Evolutionary conservation across 2,329 filamentous ascomycete genomes (phyloP), one percentile per base, ranked within the genome.

Genomic region (Nigrospora oryzae): DNA sequence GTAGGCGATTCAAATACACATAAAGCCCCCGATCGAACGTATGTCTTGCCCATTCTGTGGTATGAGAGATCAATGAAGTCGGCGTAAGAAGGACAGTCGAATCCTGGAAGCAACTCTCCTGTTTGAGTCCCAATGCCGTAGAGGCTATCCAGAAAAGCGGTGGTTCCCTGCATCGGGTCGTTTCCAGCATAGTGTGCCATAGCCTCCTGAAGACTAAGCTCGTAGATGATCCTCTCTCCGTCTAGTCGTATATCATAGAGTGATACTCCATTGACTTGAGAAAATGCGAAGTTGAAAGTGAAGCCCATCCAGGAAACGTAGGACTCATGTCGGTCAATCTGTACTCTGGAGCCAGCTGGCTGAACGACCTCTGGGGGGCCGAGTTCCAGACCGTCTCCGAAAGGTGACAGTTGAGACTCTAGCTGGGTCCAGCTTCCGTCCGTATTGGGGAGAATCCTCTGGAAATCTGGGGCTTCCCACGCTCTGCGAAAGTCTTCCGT

Each of bases 361-460:
- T 62, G 59, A 16, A 80, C 61, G 12, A 73, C 66, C 28, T 68
- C 63, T 12, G 81, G 64, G 2, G 76, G 71, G 1, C 75, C 73
- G 13, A 77, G 61, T 46, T 77, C 71, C 47, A 80, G 76, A 33
- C 73, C 64, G 3, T 56, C 58, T 6, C 19, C 19, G 19, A 23
- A 23, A 61, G 53, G 1, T 53, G 46, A 3, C 53, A 46, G 10
- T 63, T 62, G 28, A 55, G 46, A 36, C 56, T 56, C 46, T 65
- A 59, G 1, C 62, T 65, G 13, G 6, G 61, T 58, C 66, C 66
- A 69, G 15, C 58, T 50, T 5, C 70, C 70, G 47, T 70, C 65
- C 1, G 67, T 51, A 39, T 65, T 67, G 5, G 65, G 56, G 44
- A 59, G 58, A n/a, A 69, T 58, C 48, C 68, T 69, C 36, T 63